Base-by-base conservation (phyloP, 805 yeast species). In the Yamadazyma kitorensis region DNA sequence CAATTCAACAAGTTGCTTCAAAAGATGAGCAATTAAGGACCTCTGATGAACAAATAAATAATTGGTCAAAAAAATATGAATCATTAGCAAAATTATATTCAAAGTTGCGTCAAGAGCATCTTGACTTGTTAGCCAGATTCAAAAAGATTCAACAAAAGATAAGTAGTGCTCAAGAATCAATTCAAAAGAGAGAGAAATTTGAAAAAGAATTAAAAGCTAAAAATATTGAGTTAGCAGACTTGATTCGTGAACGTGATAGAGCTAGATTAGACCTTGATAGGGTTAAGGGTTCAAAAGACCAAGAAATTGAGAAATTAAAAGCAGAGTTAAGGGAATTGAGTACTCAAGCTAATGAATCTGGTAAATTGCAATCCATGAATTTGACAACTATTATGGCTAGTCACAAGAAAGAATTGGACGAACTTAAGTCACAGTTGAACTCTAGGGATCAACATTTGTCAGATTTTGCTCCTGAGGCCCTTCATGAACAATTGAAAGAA, bases 51-150 rank as follows among this genome's bases (percentile, higher is more conserved):
- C 95, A 88, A 58, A 71, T 84, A 26, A 65, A 58, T 17, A 73
- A 76, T 41, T 89, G 96, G 95, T 78, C 85, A 42, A 76, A 76
- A 34, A 89, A 89, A 63, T 89, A 89, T 59, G 96, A 88, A 52
- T 74, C 93, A 0, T 70, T 89, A 43, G 96, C 96, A 5, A 86
- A 86, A 51, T 68, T 89, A 44, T 89, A 89, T 57, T 81, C 95
- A 2, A 96, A 88, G 60, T 68, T 89, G 47, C 82, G 97, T 53
- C 94, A 86, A 59, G 97, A 89, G 59, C 96, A 89, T 54, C 70
- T 89, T 51, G 83, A 80, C 43, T 61, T 88, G 36, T 70, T 89
- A 52, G 71, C 83, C 33, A 82, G 82, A 52, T 82, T 82, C 54
- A 88, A 89, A 55, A 80, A 82, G 47, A 71, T 82, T 29, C 94